These are phyloP conservation scores for Colletotrichum karsti DNA, from an alignment of 2,329 filamentous ascomycete genomes.

Conservation along the genomic window DNA sequence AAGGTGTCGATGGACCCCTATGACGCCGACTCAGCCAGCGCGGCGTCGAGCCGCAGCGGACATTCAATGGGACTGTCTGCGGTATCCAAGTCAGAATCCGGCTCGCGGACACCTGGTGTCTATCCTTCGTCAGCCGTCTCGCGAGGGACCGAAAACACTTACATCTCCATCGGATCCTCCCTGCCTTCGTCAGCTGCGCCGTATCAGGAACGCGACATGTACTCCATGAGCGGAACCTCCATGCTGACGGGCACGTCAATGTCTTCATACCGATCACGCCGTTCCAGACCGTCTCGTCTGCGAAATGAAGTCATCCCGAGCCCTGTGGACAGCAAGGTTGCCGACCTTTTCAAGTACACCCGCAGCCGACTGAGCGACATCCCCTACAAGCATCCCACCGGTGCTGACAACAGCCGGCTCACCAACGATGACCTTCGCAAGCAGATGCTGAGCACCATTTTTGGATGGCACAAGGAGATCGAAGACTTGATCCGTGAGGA, in stretches of 20 bases:
- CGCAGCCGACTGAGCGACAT: constrained; percentile 84
- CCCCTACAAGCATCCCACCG: constrained; percentile 76
- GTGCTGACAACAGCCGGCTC: constrained; percentile 64
- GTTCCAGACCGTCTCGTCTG: constrained; percentile 71
- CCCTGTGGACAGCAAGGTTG: constrained; percentile 75
- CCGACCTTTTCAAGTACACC: constrained; percentile 88
- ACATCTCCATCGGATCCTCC: constrained; percentile 74
- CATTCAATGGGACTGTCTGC: constrained; percentile 60
- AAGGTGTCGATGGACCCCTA: constrained; percentile 64
- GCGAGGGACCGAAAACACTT: constrained; percentile 67
- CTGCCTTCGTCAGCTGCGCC: constrained; percentile 48
- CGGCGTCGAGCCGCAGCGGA: constrained; percentile 66
- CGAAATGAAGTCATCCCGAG: constrained; percentile 83
- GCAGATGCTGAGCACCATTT: constrained; percentile 94
- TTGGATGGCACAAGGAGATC: constrained; percentile 92
- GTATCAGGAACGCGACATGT: constrained; percentile 55
- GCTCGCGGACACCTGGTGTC: constrained; percentile 59
- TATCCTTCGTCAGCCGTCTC: constrained; percentile 62
- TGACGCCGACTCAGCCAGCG: constrained; percentile 66
- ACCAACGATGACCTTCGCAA: constrained; percentile 83
- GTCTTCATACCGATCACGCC: constrained; percentile 55
- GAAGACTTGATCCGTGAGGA: constrained; percentile 86
- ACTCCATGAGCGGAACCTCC: constrained; percentile 63
- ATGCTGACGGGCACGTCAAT: constrained; percentile 50
- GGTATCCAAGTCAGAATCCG: constrained; percentile 57